Evolutionary conservation across 495 filamentous ascomycete species (phyloP).

Genomic region (Trichoderma erinaceum): DNA sequence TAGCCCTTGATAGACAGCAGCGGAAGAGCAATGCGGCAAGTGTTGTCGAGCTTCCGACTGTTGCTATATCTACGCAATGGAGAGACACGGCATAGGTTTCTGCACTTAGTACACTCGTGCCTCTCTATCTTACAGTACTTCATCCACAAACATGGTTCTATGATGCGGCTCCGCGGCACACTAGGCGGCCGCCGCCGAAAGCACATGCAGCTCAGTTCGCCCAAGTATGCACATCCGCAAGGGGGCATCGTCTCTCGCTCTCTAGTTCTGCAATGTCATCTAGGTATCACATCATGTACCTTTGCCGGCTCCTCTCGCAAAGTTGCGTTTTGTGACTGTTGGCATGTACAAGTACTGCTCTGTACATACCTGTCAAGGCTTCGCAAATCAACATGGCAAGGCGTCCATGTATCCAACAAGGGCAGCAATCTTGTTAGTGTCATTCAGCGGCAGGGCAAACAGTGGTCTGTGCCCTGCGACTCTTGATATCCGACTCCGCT

Average conservation of each 20-base stretch:
- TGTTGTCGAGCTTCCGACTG: background rate
- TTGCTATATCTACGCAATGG: background rate
- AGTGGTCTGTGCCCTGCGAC: background rate
- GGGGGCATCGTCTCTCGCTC: background rate
- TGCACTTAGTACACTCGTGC: background rate
- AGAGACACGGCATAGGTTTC: background rate
- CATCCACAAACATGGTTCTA: background rate
- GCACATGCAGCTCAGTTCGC: background rate
- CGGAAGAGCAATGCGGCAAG: no score
- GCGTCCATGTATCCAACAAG: constrained; percentile 13
- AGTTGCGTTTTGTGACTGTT: background rate
- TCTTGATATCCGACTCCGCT: constrained; percentile 8
- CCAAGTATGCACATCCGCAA: background rate
- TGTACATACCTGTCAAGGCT: background rate
- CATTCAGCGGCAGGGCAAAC: background rate
- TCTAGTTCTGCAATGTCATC: background rate
- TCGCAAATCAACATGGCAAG: constrained; percentile 7
- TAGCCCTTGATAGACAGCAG: no score
- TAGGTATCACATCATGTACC: background rate
- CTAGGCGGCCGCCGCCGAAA: background rate
- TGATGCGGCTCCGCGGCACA: constrained; percentile 1
- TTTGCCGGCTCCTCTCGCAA: background rate
- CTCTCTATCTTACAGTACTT: background rate
- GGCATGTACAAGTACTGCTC: background rate
- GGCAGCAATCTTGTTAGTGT: constrained; percentile 5